Evolutionary conservation across 306 rosid genomes (phyloP).

Genomic region (Styphnolobium japonicum): DNA sequence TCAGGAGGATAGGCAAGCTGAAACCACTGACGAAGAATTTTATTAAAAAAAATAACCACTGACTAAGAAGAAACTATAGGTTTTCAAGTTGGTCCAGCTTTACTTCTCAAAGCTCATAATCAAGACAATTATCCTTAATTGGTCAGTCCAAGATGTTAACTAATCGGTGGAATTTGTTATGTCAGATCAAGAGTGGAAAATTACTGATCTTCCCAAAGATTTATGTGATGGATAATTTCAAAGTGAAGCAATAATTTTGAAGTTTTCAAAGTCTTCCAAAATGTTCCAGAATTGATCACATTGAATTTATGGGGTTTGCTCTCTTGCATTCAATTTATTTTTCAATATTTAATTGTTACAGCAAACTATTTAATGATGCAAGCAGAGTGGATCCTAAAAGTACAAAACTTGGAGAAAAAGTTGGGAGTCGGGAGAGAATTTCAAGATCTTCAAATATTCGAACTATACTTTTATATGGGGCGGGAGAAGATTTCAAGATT

Average conservation of each 20-base stretch:
- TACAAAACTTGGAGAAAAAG: neutral
- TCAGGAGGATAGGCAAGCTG: neutral
- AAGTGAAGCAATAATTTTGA: neutral
- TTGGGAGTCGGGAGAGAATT: neutral
- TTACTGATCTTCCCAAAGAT: neutral
- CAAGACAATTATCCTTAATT: neutral
- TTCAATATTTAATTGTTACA: neutral
- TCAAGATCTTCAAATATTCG: neutral
- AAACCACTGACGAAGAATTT: neutral
- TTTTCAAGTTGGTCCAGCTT: neutral
- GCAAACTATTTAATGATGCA: neutral
- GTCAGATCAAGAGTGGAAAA: neutral
- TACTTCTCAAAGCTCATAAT: neutral
- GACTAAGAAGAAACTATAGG: neutral
- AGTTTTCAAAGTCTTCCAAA: neutral
- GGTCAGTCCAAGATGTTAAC: neutral
- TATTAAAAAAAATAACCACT: no score
- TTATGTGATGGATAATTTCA: neutral
- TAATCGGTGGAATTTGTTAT: neutral
- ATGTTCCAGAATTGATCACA: neutral
- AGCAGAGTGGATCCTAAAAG: neutral
- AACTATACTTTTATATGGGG: neutral
- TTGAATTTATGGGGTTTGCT: neutral
- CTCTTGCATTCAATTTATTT: neutral
- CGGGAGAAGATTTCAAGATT: neutral